phyloP scores from a whole-genome alignment of 176 grass and related monocot genomes.

The Rhynchospora tenuis region DNA sequence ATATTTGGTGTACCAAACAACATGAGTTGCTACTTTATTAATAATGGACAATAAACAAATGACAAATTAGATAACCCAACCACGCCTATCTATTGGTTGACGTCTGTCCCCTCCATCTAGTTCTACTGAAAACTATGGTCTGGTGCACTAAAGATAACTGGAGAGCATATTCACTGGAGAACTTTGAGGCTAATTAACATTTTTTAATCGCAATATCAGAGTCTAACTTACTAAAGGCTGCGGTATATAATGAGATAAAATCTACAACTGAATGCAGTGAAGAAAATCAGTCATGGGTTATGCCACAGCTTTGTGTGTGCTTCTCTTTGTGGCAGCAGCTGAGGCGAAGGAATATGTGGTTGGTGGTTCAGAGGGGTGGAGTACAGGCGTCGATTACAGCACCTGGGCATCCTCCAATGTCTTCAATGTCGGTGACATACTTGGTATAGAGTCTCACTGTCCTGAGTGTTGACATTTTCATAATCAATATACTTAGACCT shows the following conservation, averaged over 20 bases:
- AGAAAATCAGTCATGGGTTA: conserved; percentile 18
- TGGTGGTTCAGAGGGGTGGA: conserved; percentile 51
- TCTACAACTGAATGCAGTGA: background rate
- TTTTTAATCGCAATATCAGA: background rate
- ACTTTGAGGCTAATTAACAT: background rate
- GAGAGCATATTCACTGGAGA: conserved; percentile 17
- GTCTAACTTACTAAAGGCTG: background rate
- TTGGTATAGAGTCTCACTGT: conserved; percentile 31
- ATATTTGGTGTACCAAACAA: conserved; percentile 18
- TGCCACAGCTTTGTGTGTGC: background rate
- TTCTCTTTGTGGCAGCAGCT: conserved; percentile 17
- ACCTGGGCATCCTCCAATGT: conserved; percentile 41
- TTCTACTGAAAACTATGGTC: background rate
- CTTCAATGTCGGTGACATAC: conserved; percentile 37
- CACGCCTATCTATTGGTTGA: background rate
- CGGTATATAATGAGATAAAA: conserved; percentile 7
- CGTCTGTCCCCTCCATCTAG: background rate
- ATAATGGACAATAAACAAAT: background rate
- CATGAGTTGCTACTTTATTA: conserved; percentile 4
- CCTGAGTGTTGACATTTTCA: background rate
- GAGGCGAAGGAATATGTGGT: conserved; percentile 47
- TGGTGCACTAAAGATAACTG: background rate
- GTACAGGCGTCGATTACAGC: conserved; percentile 37
- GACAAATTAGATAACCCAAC: conserved; percentile 24
- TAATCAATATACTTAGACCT: too few relatives aligned